Evolutionary conservation across 768 basidiomycete species (phyloP), one percentile per base, ranked within the genome.

Genomic region (Auriscalpium vulgare): DNA sequence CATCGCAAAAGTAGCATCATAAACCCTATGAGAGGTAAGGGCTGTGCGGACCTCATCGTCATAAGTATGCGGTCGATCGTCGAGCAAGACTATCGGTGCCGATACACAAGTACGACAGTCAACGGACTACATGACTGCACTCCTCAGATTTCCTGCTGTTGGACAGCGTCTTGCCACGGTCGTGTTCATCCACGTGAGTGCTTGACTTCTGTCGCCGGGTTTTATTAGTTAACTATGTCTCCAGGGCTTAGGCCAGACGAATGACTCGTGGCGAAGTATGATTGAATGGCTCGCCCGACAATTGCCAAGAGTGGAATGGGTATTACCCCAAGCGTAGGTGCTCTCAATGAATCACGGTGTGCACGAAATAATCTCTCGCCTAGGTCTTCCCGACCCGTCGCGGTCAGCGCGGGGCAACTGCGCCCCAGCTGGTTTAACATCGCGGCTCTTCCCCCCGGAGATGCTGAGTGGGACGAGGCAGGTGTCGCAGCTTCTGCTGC

Each of bases 391-490:
- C 64, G 64, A 40, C 66, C 67, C 10, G 67, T 75, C 14, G 65
- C 68, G 2, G 63, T 67, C 50, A 64, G 66, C 53, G 59, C 66
- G 23, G 65, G 70, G 8, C 59, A 62, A 16, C 54, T 56, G 9
- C 68, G 70, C 13, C 68, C 75, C 3, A 71, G 71, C 47, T 78
- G 76, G 77, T 78, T 78, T 61, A 66, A 76, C 58, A 68, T 78
- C 23, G 57, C 64, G 2, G 61, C 59, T 17, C 63, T 76, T 9
- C 76, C 75, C 8, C 75, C 76, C 0, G 60, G 66, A 35, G 54
- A 62, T 10, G 58, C 66, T 47, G 74, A 74, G 49, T 73, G 67
- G 59, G 75, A 76, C 56, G 70, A 71, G 46, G 47, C 58, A 14
- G 65, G 65, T 14, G 67, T 74, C 43, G 51, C 67, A 17, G 68